Evolutionary conservation across 768 basidiomycete species (phyloP), one percentile per base, ranked within the genome.

Genomic region (Gautieria morchelliformis): DNA sequence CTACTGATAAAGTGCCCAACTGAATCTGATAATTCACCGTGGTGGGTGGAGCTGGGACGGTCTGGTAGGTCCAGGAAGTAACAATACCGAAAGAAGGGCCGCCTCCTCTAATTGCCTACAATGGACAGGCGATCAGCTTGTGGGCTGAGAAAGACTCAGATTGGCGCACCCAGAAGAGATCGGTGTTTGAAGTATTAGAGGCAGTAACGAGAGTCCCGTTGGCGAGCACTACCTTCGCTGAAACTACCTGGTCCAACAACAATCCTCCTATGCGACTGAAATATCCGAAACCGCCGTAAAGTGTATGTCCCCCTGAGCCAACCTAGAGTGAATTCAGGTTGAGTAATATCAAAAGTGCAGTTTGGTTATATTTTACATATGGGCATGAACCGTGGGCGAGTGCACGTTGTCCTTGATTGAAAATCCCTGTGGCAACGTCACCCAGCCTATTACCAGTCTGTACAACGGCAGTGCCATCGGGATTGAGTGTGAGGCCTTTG

Each of bases 81-180:
- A 68, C 58, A 60, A 70, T 60, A n/a, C 61, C 66, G 45, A 59
- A 68, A 15, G 64, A 64, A 4, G 67, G 65, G 2, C 62, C 67
- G 1, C 64, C 64, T 12, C 68, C 66, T 19, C 66, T 60, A 1
- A 68, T 47, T 4, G 64, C 67, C 63, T 63, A 49, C 10, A 22
- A 10, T 17, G 27, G 33, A 24, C n/a, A 49, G 27, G 24, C 9
- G 3, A 30, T 12, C n/a, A 44, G n/a, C 19, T 12, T 2, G 37
- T 42, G 12, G 20, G 32, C 37, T 24, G 17, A 42, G 12, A 9
- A 17, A 27, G 7, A 39, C 37, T 37, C 17, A 40, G 19, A 8
- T 44, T 33, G 5, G 19, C 52, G 11, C 20, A 53, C 67, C 58
- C 62, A 70, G 62, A 65, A 70, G 5, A 70, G 65, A 35, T 70